Conservation (phyloP, 1,284 basidiomycete species). For the Rhodotorula sp. region DNA sequence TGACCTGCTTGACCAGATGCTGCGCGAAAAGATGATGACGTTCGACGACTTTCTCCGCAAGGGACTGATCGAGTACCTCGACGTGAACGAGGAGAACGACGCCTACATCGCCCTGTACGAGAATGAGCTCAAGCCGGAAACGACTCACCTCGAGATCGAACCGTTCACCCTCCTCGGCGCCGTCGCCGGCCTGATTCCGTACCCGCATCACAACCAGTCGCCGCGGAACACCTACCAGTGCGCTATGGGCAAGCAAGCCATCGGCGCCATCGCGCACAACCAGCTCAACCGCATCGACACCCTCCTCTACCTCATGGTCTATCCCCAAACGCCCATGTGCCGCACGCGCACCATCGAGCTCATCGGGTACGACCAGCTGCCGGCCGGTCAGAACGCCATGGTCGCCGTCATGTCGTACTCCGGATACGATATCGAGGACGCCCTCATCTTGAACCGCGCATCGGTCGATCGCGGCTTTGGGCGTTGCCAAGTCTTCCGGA, state of each 20-base stretch:
- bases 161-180: constrained; percentile 97
- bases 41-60: constrained; percentile 94
- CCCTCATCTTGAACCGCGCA: constrained; percentile 93
- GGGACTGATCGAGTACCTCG: constrained; percentile 98
- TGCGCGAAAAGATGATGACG: constrained; percentile 73
- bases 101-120: constrained; percentile 96
- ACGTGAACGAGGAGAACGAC: constrained; percentile 99
- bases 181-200: constrained; percentile 96
- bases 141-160: constrained; percentile 97
- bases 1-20: constrained; percentile 56
- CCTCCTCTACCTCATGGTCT: constrained; percentile 96
- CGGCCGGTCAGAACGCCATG: constrained; percentile 97
- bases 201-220: constrained; percentile 99
- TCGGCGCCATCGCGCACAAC: constrained; percentile 98
- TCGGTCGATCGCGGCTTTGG: constrained; percentile 97
- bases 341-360: constrained; percentile 98
- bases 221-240: constrained; percentile 99
- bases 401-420: constrained; percentile 99
- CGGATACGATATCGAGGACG: constrained; percentile 99
- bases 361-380: constrained; percentile 92
- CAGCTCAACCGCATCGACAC: constrained; percentile 98
- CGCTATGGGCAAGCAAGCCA: constrained; percentile 99
- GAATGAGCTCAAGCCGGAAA: constrained; percentile 72
- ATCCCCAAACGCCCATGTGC: constrained; percentile 99
- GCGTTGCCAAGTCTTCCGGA: constrained; percentile 93